phyloP scores from a whole-genome alignment of 2,329 filamentous ascomycete genomes.

The Pseudocercospora fijiensis region DNA sequence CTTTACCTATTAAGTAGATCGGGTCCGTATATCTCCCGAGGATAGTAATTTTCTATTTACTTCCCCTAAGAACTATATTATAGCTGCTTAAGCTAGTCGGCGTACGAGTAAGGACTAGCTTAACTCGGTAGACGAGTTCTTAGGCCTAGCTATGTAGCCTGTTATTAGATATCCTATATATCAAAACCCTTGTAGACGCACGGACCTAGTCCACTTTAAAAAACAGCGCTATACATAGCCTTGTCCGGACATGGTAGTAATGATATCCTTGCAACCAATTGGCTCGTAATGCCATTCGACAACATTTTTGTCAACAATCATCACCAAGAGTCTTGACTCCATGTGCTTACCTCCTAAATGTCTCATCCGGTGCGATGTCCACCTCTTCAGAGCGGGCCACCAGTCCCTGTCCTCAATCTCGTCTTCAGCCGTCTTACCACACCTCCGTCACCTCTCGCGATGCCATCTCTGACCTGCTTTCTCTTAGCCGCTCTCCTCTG shows the following conservation, averaged over 20 bases:
- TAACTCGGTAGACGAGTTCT: no score
- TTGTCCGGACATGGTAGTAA: not conserved
- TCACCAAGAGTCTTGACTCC: not conserved
- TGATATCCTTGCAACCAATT: not conserved
- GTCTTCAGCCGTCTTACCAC: not conserved
- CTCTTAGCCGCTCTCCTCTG: conserved; percentile 66
- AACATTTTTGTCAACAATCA: not conserved
- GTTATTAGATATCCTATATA: no score
- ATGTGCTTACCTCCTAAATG: not conserved
- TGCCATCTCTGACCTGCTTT: conserved; percentile 30
- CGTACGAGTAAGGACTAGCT: no score
- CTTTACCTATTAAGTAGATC: no score
- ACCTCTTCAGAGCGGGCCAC: not conserved
- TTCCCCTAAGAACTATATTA: no score
- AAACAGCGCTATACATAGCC: not conserved
- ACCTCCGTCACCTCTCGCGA: not conserved
- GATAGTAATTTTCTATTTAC: no score
- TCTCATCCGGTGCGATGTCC: not conserved
- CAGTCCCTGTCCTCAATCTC: not conserved
- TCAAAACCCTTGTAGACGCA: no score
- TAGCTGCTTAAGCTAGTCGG: no score
- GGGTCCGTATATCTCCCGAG: no score
- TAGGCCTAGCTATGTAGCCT: no score
- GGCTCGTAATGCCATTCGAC: not conserved
- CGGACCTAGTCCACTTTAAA: no score